Percentiles rank a stretch among this genome's conserved stretches.
phyloP scores from a whole-genome alignment of 2,329 filamentous ascomycete genomes.

The Colletotrichum theobromicola region DNA sequence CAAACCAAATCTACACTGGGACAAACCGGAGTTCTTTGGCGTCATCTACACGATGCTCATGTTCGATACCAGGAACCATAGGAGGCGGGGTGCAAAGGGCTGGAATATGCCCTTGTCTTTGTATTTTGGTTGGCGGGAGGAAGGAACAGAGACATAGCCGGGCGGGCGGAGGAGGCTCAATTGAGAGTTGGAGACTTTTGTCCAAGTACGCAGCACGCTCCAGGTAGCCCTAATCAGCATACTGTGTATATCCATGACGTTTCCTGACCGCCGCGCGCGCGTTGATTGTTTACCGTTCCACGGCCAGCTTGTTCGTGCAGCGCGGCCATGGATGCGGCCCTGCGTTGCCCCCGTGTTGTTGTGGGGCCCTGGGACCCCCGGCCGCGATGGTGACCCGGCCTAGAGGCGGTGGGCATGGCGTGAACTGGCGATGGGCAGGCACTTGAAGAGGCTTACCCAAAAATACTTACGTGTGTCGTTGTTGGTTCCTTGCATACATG shows the following conservation, averaged over 20 bases:
- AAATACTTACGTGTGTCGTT: neutral
- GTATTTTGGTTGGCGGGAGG: neutral
- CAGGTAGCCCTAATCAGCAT: constrained; percentile 18
- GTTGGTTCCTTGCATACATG: neutral
- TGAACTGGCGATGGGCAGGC: neutral
- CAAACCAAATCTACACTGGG: neutral
- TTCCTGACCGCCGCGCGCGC: neutral
- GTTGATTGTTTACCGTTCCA: constrained; percentile 14
- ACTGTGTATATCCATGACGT: constrained; percentile 6
- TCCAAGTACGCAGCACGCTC: constrained; percentile 8
- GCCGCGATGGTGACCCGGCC: neutral
- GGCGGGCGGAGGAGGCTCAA: neutral
- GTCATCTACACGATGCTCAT: constrained; percentile 22
- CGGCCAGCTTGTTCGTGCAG: constrained; percentile 5
- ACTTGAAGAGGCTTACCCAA: neutral
- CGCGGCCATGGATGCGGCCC: constrained; percentile 17
- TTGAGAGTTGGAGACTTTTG: neutral
- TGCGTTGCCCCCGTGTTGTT: neutral
- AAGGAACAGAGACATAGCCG: neutral
- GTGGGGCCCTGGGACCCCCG: neutral
- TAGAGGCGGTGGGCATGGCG: neutral
- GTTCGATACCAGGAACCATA: constrained; percentile 23
- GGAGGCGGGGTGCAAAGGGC: neutral
- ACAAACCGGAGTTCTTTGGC: constrained; percentile 22
- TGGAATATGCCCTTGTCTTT: constrained; percentile 3